A percentile compares a stretch with the other conserved stretches of the same genome.
These are phyloP conservation scores for Cyclostephanos tholiformis DNA, from an alignment of 108 stramenopile species.

Conservation along the genomic window DNA sequence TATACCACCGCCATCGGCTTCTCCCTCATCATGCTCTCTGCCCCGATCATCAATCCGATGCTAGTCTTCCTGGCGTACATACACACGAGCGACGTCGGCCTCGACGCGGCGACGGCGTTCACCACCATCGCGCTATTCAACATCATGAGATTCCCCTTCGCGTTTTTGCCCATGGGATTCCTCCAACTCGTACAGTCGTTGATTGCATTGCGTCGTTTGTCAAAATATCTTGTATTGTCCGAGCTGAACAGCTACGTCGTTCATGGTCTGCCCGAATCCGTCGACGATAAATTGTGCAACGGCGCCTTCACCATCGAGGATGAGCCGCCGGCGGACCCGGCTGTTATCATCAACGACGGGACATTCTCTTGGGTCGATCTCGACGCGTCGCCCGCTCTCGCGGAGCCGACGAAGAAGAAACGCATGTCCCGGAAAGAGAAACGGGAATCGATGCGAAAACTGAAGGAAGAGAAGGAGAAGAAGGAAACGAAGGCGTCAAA, in stretches of 20 bases:
- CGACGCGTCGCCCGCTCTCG: slow-evolving; percentile 48
- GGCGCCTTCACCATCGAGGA: slow-evolving; percentile 21
- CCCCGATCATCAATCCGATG: slow-evolving; percentile 91
- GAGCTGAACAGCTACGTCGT: slow-evolving; percentile 75
- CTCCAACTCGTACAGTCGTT: slow-evolving; percentile 81
- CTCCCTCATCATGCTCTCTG: slow-evolving; percentile 78
- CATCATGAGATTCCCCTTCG: slow-evolving; percentile 92
- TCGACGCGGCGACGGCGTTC: slow-evolving; percentile 85
- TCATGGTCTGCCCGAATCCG: slow-evolving; percentile 30
- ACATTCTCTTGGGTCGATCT: slow-evolving; percentile 83
- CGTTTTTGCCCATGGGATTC: slow-evolving; percentile 91
- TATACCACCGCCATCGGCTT: slow-evolving; percentile 85
- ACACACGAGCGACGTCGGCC: slow-evolving; percentile 55
- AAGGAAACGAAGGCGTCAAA: background rate
- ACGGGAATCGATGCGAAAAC: slow-evolving; percentile 26
- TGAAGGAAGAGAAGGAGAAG: slow-evolving; percentile 29
- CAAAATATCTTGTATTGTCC: slow-evolving; percentile 71
- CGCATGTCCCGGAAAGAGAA: slow-evolving; percentile 60
- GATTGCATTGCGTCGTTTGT: slow-evolving; percentile 78
- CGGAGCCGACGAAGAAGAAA: slow-evolving; percentile 56
- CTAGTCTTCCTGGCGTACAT: slow-evolving; percentile 89
- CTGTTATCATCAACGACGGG: slow-evolving; percentile 68
- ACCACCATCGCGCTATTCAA: slow-evolving; percentile 66
- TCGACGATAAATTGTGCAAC: background rate
- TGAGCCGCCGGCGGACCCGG: slow-evolving; percentile 44